Percentiles rank a stretch among this genome's conserved stretches.
Evolutionary conservation across 106 monocot species (phyloP).

Genomic region (Triglochin maritima): DNA sequence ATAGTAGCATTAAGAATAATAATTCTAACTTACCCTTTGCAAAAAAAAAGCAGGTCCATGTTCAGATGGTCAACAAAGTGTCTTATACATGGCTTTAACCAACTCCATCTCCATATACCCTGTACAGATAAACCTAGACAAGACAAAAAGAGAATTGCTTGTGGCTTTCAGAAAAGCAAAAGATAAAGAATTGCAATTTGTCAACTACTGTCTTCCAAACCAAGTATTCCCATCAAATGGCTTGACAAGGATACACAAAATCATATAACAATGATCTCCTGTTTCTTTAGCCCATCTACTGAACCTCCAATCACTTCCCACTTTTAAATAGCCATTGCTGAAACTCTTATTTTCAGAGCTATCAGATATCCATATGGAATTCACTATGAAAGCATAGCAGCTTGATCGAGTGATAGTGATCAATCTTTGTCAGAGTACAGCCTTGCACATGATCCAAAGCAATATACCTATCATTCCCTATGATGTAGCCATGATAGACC

Average conservation of each 20-base stretch:
- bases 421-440: neutral
- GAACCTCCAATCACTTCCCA: too few species aligned
- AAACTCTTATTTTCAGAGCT: neutral
- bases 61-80: constrained; percentile 11
- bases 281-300: neutral
- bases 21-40: neutral
- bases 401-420: neutral
- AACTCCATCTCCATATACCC: constrained; percentile 2
- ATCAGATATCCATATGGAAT: too few species aligned
- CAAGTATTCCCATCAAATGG: neutral
- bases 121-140: constrained; percentile 1
- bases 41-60: constrained; percentile 3
- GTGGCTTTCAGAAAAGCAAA: constrained; percentile 2
- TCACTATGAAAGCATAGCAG: neutral
- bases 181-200: neutral
- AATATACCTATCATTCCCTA: neutral
- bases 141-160: neutral
- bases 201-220: neutral
- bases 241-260: neutral
- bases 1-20: neutral
- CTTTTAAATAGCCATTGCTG: neutral
- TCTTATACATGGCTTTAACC: neutral
- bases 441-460: constrained; percentile 14
- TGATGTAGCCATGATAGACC: neutral
- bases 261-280: too few species aligned